These are phyloP conservation scores for Talaromyces funiculosus DNA, from an alignment of 2,329 filamentous ascomycete genomes.

Conservation along the genomic window DNA sequence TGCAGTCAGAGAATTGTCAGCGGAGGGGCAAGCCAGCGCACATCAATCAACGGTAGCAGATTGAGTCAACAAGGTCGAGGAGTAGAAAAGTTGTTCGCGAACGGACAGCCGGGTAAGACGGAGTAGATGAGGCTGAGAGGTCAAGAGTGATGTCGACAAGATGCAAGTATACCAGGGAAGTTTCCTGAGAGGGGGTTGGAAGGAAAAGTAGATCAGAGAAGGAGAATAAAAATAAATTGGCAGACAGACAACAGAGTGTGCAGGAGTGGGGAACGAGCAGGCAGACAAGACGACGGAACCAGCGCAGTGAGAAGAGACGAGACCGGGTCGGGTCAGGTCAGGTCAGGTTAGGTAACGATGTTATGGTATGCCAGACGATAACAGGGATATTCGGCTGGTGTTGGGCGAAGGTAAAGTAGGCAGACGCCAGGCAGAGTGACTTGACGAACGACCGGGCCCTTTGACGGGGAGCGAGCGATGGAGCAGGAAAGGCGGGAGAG, in stretches of 20 bases:
- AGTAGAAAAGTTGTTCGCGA: not conserved
- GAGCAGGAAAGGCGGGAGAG: not conserved
- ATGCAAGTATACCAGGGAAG: slow-evolving; percentile 3
- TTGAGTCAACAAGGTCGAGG: not conserved
- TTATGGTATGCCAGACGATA: not conserved
- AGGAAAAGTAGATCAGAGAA: not conserved
- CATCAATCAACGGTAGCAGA: slow-evolving; percentile 2
- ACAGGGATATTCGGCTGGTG: slow-evolving; percentile 4
- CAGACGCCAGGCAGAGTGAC: not conserved
- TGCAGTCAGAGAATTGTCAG: slow-evolving; percentile 1
- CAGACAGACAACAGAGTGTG: not conserved
- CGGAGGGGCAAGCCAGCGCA: slow-evolving; percentile 12
- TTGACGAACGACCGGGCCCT: not conserved
- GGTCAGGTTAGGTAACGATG: slow-evolving; percentile 4
- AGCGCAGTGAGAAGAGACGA: slow-evolving; percentile 2
- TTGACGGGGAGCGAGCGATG: slow-evolving; percentile 1
- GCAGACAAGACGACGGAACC: not conserved
- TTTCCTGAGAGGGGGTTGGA: slow-evolving; percentile 1
- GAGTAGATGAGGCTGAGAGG: slow-evolving; percentile 12
- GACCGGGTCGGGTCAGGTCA: not conserved
- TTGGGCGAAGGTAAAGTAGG: not conserved
- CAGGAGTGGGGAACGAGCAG: not conserved
- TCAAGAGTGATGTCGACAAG: not conserved
- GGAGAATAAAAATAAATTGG: not conserved
- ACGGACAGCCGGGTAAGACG: not conserved